Percentiles rank a stretch among this genome's conserved stretches.
These are phyloP conservation scores for Lachancea waltii DNA, from an alignment of 805 yeast genomes.

Conservation along the genomic window DNA sequence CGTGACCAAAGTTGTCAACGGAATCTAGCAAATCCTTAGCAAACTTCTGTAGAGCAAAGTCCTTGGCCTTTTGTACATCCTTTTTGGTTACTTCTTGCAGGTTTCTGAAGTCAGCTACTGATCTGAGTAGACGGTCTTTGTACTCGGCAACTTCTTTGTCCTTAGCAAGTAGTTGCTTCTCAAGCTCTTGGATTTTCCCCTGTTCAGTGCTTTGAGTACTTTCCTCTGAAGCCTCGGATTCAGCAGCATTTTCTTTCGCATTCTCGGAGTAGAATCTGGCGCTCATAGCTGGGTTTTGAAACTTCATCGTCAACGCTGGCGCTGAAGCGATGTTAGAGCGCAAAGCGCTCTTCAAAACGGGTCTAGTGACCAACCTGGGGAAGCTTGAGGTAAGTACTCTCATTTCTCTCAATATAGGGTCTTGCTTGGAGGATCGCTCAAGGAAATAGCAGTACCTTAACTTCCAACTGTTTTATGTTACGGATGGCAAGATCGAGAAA, in stretches of 20 bases:
- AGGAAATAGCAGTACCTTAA: too few relatives aligned
- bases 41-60: slow-evolving; percentile 86
- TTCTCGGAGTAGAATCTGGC: slow-evolving; percentile 25
- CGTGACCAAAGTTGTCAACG: slow-evolving; percentile 84
- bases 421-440: too few relatives aligned
- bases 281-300: slow-evolving; percentile 1
- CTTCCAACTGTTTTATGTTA: too few relatives aligned
- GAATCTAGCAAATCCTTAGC: slow-evolving; percentile 87
- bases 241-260: slow-evolving; percentile 15
- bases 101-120: slow-evolving; percentile 89
- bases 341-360: neutral
- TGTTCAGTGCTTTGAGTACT: slow-evolving; percentile 2
- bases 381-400: slow-evolving; percentile 4
- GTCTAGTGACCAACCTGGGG: slow-evolving; percentile 1
- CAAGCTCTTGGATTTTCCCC: slow-evolving; percentile 34
- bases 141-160: slow-evolving; percentile 71
- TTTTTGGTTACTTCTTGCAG: slow-evolving; percentile 84
- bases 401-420: slow-evolving; percentile 1
- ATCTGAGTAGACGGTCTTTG: slow-evolving; percentile 75
- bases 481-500: neutral
- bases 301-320: neutral
- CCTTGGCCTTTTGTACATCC: slow-evolving; percentile 80
- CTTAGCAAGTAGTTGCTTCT: slow-evolving; percentile 50
- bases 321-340: neutral
- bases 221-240: slow-evolving; percentile 13